Evolutionary conservation across 345 rosid species (phyloP).

Genomic region (Eucalyptus dawsonii): DNA sequence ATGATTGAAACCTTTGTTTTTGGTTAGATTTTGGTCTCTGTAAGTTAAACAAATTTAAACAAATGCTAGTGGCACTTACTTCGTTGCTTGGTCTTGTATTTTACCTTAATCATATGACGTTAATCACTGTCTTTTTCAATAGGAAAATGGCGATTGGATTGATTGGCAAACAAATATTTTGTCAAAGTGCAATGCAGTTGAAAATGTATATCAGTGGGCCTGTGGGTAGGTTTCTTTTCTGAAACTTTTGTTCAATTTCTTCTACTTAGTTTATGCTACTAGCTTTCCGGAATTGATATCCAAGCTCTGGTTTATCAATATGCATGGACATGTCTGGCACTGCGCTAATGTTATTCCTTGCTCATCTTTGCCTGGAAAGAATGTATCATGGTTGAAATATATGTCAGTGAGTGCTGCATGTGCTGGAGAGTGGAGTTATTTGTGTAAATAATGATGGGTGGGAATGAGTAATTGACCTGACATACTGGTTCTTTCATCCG

Average conservation of each 20-base stretch:
- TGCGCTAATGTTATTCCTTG: not conserved
- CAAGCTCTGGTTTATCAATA: not conserved
- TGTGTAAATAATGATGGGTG: not conserved
- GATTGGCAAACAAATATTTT: conserved; percentile 67
- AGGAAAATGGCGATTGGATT: conserved; percentile 65
- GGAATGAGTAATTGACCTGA: not conserved
- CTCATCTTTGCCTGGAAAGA: not conserved
- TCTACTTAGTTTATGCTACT: not conserved
- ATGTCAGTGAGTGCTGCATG: not conserved
- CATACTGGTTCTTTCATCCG: not conserved
- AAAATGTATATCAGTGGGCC: conserved; percentile 80
- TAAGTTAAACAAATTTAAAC: not conserved
- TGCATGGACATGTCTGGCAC: not conserved
- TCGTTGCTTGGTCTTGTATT: not conserved
- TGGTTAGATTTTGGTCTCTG: not conserved
- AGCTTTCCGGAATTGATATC: not conserved
- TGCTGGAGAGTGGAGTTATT: not conserved
- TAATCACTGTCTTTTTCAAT: conserved; percentile 1
- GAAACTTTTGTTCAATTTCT: not conserved
- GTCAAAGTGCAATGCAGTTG: conserved; percentile 67
- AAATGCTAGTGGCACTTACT: not conserved
- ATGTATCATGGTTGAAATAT: not conserved
- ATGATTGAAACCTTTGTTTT: not conserved
- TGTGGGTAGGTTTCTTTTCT: conserved; percentile 61
- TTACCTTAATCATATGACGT: not conserved